Conservation (phyloP, 2,329 filamentous ascomycete species). For the Aureobasidium namibiae region DNA sequence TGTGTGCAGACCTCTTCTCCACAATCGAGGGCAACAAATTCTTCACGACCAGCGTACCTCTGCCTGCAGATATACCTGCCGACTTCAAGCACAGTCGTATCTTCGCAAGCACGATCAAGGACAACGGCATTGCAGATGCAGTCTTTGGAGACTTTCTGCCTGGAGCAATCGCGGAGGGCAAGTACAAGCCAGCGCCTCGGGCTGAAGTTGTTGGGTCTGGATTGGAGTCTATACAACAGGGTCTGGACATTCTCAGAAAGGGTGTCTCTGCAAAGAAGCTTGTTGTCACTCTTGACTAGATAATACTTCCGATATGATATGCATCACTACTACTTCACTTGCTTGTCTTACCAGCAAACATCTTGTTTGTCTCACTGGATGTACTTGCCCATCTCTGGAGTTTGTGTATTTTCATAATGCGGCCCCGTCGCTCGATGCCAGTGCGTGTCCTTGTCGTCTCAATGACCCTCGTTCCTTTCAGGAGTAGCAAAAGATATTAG, state of each 20-base stretch:
- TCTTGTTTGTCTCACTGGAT: too few species aligned
- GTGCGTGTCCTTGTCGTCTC: not conserved
- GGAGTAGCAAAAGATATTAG: not conserved
- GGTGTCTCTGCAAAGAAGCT: slow-evolving; percentile 19
- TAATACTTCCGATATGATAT: not conserved
- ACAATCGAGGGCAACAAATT: not conserved
- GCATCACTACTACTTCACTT: too few species aligned
- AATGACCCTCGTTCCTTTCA: not conserved
- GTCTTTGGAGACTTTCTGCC: slow-evolving; percentile 15
- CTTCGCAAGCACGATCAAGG: slow-evolving; percentile 3
- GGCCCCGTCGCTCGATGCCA: too few species aligned
- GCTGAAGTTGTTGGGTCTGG: slow-evolving; percentile 16
- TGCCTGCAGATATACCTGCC: not conserved
- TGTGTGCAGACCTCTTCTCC: not conserved
- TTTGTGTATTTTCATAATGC: too few species aligned
- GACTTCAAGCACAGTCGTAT: not conserved
- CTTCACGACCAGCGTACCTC: not conserved
- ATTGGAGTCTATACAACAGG: slow-evolving; percentile 17
- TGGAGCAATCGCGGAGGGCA: slow-evolving; percentile 14
- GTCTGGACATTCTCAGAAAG: slow-evolving; percentile 14
- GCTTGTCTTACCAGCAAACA: too few species aligned
- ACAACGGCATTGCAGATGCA: slow-evolving; percentile 1
- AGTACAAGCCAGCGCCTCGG: slow-evolving; percentile 15
- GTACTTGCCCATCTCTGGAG: too few species aligned
- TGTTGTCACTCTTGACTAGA: slow-evolving; percentile 13